A percentile compares a stretch with the other conserved stretches of the same genome.
phyloP scores from a whole-genome alignment of 148 eudicot genomes.

The Hydrangea macrophylla region DNA sequence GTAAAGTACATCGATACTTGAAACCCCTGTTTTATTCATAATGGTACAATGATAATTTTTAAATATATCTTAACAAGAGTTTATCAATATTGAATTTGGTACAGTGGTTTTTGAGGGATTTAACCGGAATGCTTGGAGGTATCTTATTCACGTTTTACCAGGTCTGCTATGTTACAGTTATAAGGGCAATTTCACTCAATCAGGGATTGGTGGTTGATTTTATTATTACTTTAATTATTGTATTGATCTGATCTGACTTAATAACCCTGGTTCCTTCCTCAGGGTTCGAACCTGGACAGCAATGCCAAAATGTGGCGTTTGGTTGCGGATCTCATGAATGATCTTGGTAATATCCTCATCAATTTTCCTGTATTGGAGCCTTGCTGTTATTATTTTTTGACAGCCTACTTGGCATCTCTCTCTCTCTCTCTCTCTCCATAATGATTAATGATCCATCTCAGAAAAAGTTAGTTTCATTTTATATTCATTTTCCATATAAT shows the following conservation, averaged over 20 bases:
- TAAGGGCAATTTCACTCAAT: not conserved
- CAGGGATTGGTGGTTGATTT: not conserved
- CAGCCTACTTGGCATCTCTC: not conserved
- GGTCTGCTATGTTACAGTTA: slow-evolving; percentile 44
- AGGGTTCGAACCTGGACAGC: slow-evolving; percentile 97
- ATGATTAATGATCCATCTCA: no score
- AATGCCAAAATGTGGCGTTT: slow-evolving; percentile 99
- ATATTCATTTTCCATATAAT: not conserved
- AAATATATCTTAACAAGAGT: not conserved
- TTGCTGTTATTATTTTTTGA: not conserved
- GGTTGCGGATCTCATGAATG: slow-evolving; percentile 99
- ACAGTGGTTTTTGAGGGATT: slow-evolving; percentile 99
- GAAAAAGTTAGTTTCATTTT: not conserved
- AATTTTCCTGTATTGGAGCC: slow-evolving; percentile 10
- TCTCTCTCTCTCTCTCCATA: slow-evolving; percentile 1
- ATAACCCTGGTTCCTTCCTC: slow-evolving; percentile 4
- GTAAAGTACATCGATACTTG: slow-evolving; percentile 21
- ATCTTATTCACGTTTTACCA: slow-evolving; percentile 93
- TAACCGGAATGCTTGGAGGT: slow-evolving; percentile 99
- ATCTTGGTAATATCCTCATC: slow-evolving; percentile 64
- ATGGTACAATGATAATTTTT: not conserved
- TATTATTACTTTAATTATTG: not conserved
- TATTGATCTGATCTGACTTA: not conserved
- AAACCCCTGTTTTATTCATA: not conserved
- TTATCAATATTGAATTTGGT: slow-evolving; percentile 17